phyloP scores from a whole-genome alignment of 805 yeast genomes.

The Yamadazyma sp. region DNA sequence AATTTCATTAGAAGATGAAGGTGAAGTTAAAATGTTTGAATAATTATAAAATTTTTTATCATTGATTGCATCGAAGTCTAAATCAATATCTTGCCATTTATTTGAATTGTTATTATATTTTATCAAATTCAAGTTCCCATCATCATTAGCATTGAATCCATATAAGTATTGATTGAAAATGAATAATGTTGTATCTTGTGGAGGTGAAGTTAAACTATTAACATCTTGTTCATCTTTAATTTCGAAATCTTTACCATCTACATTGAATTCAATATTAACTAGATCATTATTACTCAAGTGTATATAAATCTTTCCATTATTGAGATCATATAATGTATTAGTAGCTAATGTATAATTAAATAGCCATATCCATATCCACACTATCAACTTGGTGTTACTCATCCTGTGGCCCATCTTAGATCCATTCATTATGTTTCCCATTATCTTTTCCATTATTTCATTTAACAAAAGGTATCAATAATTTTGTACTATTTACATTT shows the following conservation, averaged over 20 bases:
- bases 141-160: constrained; percentile 17
- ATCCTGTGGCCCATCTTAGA: no score
- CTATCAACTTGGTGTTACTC: no score
- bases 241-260: constrained; percentile 23
- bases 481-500: no score
- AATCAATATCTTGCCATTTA: constrained; percentile 9
- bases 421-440: no score
- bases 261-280: constrained; percentile 32
- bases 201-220: constrained; percentile 24
- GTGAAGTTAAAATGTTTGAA: constrained; percentile 43
- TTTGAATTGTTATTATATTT: constrained; percentile 4
- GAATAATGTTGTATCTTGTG: constrained; percentile 30
- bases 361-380: no score
- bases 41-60: constrained; percentile 31
- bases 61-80: constrained; percentile 20
- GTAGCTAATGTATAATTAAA: no score
- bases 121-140: constrained; percentile 4
- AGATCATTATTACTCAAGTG: constrained; percentile 36
- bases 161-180: constrained; percentile 25
- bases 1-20: constrained; percentile 29
- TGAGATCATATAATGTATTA: constrained; percentile 32
- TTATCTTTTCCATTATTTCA: no score
- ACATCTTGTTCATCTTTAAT: constrained; percentile 21
- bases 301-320: constrained; percentile 31
- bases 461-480: no score